A percentile compares a stretch with the other conserved stretches of the same genome.
These are phyloP conservation scores for Nakazawaea peltata DNA, from an alignment of 805 yeast genomes.

Conservation along the genomic window DNA sequence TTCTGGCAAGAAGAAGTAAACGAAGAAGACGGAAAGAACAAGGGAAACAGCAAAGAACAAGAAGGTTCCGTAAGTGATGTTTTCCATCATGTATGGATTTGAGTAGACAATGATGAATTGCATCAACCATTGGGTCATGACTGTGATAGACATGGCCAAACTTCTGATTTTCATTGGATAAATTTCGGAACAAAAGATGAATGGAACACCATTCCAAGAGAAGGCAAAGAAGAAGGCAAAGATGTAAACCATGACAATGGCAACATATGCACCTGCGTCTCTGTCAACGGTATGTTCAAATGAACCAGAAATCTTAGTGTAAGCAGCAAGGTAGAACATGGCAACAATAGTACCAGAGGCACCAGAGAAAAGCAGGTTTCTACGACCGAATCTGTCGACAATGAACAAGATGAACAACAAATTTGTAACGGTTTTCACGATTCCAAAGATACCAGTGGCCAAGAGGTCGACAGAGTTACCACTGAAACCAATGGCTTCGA, in stretches of 20 bases:
- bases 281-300: conserved; percentile 17
- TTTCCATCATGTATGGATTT: conserved; percentile 33
- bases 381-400: conserved; percentile 39
- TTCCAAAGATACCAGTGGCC: conserved; percentile 47
- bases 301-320: conserved; percentile 30
- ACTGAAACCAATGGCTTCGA: conserved; percentile 38
- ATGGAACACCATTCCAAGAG: conserved; percentile 40
- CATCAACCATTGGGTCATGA: conserved; percentile 41
- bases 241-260: conserved; percentile 35
- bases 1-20: conserved; percentile 38
- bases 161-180: conserved; percentile 34
- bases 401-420: conserved; percentile 35
- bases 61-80: conserved; percentile 36
- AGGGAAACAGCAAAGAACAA: conserved; percentile 28
- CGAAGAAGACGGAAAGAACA: conserved; percentile 28
- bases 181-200: conserved; percentile 39
- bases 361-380: conserved; percentile 29
- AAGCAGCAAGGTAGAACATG: conserved; percentile 42
- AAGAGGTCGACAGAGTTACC: conserved; percentile 37
- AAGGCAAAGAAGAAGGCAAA: conserved; percentile 37
- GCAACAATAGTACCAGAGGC: conserved; percentile 31
- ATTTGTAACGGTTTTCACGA: conserved; percentile 36
- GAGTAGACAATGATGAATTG: conserved; percentile 40
- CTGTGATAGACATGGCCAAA: conserved; percentile 33
- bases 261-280: conserved; percentile 31